Evolutionary conservation across 768 basidiomycete species (phyloP), one percentile per base, ranked within the genome.

Genomic region (Kwoniella sp.): DNA sequence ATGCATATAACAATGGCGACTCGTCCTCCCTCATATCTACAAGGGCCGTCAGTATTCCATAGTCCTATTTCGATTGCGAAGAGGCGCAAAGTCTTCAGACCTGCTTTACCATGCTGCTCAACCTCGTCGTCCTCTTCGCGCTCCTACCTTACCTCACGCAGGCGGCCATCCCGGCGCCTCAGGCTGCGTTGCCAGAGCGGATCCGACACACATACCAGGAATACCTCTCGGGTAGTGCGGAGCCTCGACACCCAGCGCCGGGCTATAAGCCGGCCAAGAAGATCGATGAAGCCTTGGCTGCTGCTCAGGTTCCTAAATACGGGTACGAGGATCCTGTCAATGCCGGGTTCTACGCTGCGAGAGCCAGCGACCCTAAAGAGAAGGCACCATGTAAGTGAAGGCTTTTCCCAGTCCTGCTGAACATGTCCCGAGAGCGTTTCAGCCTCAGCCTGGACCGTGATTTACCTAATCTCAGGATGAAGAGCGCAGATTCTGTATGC

Each of bases 211-310:
- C 61, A 13, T 63, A 63, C 41, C 28, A 50, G 20, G 61, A 63
- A 55, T 63, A 63, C 37, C 52, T 63, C 7, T 54, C 61, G 12
- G 61, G 61, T 12, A 63, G 52, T 34, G 30, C 50, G n/a, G 61
- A 63, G 52, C 61, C 61, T 55, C 61, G 61, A 37, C 61, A 63
- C 37, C 61, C 61, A n/a, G 11, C 41, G 7, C 17, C 51, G 12
- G 60, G 26, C 7, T 54, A 61, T 30, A 52, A 54, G 51, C 9
- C 48, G 31, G 20, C 60, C 20, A 29, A 37, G 56, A 22, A 58
- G 31, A 12, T 13, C 13, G 34, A 37, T 13, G 7, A 37, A 37
- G 34, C 5, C 7, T 5, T 13, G 5, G 5, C 34, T 7, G 34
- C 34, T 7, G 7, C 13, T 7, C 34, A 37, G 34, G 13, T 13